A percentile compares a stretch with the other conserved stretches of the same genome.
Evolutionary conservation across 2,329 filamentous ascomycete genomes (phyloP).

Genomic region (Fusarium sp.): DNA sequence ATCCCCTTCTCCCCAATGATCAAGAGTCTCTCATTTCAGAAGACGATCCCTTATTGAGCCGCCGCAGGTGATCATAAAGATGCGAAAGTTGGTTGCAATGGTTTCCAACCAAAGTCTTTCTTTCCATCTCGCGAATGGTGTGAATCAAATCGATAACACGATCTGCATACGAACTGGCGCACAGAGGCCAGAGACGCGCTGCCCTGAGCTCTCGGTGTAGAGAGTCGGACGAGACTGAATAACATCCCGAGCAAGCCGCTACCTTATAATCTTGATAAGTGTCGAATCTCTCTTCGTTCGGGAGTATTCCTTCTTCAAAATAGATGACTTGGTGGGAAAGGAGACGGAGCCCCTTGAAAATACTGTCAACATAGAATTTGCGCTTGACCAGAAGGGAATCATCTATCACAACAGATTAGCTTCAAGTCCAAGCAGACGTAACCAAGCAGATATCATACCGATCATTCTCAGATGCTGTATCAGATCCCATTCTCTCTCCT

Average conservation of each 20-base stretch:
- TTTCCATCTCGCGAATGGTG: conserved; percentile 2
- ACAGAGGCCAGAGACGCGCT: conserved; percentile 24
- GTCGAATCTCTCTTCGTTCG: conserved; percentile 4
- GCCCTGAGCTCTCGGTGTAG: conserved; percentile 16
- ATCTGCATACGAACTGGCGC: conserved; percentile 1
- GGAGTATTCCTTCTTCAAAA: conserved; percentile 27
- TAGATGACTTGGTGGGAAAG: conserved; percentile 27
- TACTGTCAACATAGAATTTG: conserved; percentile 4
- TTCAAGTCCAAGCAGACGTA: too few species aligned
- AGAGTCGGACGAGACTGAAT: neutral
- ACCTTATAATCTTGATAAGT: conserved; percentile 18
- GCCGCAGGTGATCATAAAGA: conserved; percentile 8
- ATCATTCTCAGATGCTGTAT: conserved; percentile 12
- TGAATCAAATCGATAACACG: conserved; percentile 23
- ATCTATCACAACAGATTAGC: conserved; percentile 6
- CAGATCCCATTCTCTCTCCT: conserved; percentile 13
- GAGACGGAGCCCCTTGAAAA: conserved; percentile 24
- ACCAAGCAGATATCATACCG: conserved; percentile 1
- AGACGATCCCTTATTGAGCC: neutral
- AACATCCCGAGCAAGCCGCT: conserved; percentile 24
- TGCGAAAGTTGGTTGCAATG: conserved; percentile 33
- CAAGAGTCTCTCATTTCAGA: neutral
- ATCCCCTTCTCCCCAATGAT: neutral
- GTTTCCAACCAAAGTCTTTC: neutral
- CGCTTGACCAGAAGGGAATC: conserved; percentile 8